Base-by-base conservation (phyloP, 768 basidiomycete genomes). In the Punctularia strigosozonata region DNA sequence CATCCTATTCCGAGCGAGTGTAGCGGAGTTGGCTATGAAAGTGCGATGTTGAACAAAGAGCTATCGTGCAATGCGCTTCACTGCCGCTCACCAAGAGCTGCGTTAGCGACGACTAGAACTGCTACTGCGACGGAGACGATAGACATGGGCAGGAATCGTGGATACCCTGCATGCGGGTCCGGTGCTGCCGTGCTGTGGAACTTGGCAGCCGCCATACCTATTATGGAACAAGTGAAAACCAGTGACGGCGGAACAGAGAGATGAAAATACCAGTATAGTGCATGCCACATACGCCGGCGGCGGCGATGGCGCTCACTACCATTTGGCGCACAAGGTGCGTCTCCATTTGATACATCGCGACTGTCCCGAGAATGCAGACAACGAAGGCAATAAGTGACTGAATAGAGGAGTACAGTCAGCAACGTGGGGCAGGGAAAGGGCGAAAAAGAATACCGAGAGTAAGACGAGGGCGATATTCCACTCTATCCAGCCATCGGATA, bases 161-260 rank as follows among this genome's bases (percentile, higher is more conserved):
- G 54, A 26, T 55, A 55, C 2, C 51, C 49, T 4, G 50, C 33
- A 10, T 50, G 14, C 3, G 45, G 37, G 1, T 43, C 45, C 1
- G 54, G 54, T 7, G 48, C 41, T 2, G 46, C n/a, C 10, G 36
- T 36, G 6, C 51, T 50, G 47, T 53, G 50, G 45, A 55, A 55
- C 6, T 51, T 51, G 5, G 54, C 54, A 1, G 54, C 54, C 3
- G 47, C 43, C 51, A 55, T 55, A 22, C 54, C 54, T 55, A n/a
- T 10, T n/a, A 37, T n/a, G 12, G 14, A 14, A 22, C 6, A 8
- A 7, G 17, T 39, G 8, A 40, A 17, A 20, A 14, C n/a, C 17
- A 2, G 37, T 31, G 8, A 25, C 15, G 12, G 3, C 18, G 14
- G 12, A 7, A 13, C 1, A 24, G 7, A 10, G 15, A 10, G 24